These are phyloP conservation scores for Mucor circinelloides DNA, from an alignment of 371 early-diverging fungal genomes.

Conservation along the genomic window DNA sequence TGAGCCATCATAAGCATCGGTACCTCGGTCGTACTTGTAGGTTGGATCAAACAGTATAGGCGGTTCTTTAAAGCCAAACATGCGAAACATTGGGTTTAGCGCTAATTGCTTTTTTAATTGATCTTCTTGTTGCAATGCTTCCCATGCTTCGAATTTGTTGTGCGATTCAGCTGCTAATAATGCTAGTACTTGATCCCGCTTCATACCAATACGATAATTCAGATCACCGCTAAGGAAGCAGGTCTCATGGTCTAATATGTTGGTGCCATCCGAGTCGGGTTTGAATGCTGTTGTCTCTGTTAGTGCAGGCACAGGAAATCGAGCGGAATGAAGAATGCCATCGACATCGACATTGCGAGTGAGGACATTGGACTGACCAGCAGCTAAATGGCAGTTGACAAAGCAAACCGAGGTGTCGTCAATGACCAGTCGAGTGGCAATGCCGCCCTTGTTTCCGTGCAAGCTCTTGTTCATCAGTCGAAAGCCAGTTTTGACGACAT, in stretches of 20 bases:
- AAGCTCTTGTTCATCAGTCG: slow-evolving; percentile 58
- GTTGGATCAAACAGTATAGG: slow-evolving; percentile 78
- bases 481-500: slow-evolving; percentile 79
- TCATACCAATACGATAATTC: slow-evolving; percentile 77
- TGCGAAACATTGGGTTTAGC: slow-evolving; percentile 56
- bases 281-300: slow-evolving; percentile 28
- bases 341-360: slow-evolving; percentile 71
- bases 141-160: slow-evolving; percentile 22
- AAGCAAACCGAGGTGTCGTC: slow-evolving; percentile 80
- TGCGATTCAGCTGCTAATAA: slow-evolving; percentile 29
- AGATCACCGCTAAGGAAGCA: slow-evolving; percentile 79
- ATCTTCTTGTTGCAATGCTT: slow-evolving; percentile 59
- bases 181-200: slow-evolving; percentile 58
- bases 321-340: slow-evolving; percentile 62
- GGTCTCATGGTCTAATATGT: slow-evolving; percentile 77
- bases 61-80: slow-evolving; percentile 67
- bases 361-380: slow-evolving; percentile 67
- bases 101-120: slow-evolving; percentile 64
- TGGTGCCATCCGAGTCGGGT: slow-evolving; percentile 65
- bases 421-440: slow-evolving; percentile 65
- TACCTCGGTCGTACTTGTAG: slow-evolving; percentile 81
- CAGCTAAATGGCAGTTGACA: slow-evolving; percentile 81
- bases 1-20: slow-evolving; percentile 72
- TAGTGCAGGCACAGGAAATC: slow-evolving; percentile 25
- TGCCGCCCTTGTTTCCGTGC: slow-evolving; percentile 92